Evolutionary conservation across 2,329 filamentous ascomycete species (phyloP), one percentile per base, ranked within the genome.

Genomic region (Phyllosticta citribraziliensis): DNA sequence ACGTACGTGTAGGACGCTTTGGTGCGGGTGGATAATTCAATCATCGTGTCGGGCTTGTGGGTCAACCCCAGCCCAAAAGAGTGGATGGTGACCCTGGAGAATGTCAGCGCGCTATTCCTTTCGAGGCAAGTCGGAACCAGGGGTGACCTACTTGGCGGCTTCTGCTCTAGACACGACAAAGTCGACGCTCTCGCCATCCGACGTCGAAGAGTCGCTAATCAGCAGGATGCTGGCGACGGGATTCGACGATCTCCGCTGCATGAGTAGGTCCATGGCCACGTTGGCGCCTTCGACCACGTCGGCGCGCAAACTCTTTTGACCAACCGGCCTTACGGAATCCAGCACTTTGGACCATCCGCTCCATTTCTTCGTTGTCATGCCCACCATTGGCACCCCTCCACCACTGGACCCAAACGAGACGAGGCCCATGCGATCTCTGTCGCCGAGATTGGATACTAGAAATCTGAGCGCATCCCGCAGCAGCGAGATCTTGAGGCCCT

Each of bases 41-140:
- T 96, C 91, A 99, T 96, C 0, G 92, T 97, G 71, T 99, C 94
- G 5, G 94, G 94, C 76, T 97, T 97, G 76, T 99, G 94, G 0
- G 93, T 97, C 79, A 97, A 86, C 57, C 94, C 94, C 19, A 99
- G 82, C 35, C 94, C 94, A 68, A 99, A 99, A 0, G 94, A 97
- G 74, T 97, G 91, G 60, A 99, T 96, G 12, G 90, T 87, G 68
- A 99, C 94, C 76, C 87, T 90, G 66, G 6, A 20, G 25, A 20
- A 52, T 25, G 58, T 61, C 58, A 73, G 68, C 58, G 33, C 27
- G n/a, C 47, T 33, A 8, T 35, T 17, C 55, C n/a, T 61, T 30
- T 24, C 3, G 12, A 47, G 27, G 47, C 30, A 19, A 10, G 2
- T 50, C 27, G 14, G 25, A 50, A 35, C 54, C 27, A 59, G 24